phyloP scores from a whole-genome alignment of 352 stramenopile genomes.

The Phytophthora citrophthora region DNA sequence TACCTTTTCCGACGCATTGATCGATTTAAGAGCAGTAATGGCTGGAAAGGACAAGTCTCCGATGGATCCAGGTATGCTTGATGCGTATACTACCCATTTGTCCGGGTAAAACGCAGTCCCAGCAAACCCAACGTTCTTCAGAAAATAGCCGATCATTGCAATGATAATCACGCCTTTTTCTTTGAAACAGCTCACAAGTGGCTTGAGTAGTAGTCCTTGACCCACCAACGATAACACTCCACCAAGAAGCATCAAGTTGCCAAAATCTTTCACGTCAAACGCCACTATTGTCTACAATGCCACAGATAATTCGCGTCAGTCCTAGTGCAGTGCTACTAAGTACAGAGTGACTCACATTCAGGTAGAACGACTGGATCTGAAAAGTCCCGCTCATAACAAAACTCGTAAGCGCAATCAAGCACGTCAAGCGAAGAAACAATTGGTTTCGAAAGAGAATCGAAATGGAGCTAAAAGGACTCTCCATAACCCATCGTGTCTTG shows the following conservation, averaged over 20 bases:
- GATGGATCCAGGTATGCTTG: constrained; percentile 47
- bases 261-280: constrained; percentile 76
- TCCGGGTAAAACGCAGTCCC: constrained; percentile 62
- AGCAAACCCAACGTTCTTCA: constrained; percentile 48
- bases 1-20: constrained; percentile 59
- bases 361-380: constrained; percentile 78
- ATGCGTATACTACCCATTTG: constrained; percentile 66
- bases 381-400: constrained; percentile 66
- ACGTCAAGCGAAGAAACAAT: constrained; percentile 69
- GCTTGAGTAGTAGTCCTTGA: constrained; percentile 66
- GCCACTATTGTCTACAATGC: constrained; percentile 56
- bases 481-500: constrained; percentile 38
- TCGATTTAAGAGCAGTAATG: constrained; percentile 41
- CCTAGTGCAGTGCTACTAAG: neutral
- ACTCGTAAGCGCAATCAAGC: constrained; percentile 69
- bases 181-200: constrained; percentile 65
- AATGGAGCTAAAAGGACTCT: constrained; percentile 68
- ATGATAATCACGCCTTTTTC: constrained; percentile 81
- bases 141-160: constrained; percentile 50
- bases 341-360: constrained; percentile 54
- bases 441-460: constrained; percentile 71
- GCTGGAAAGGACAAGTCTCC: constrained; percentile 72
- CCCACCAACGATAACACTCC: constrained; percentile 62
- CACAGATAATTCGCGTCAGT: constrained; percentile 2
- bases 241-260: constrained; percentile 64